Evolutionary conservation across 2,329 filamentous ascomycete species (phyloP), one percentile per base, ranked within the genome.

Genomic region (Xylaria sp.): DNA sequence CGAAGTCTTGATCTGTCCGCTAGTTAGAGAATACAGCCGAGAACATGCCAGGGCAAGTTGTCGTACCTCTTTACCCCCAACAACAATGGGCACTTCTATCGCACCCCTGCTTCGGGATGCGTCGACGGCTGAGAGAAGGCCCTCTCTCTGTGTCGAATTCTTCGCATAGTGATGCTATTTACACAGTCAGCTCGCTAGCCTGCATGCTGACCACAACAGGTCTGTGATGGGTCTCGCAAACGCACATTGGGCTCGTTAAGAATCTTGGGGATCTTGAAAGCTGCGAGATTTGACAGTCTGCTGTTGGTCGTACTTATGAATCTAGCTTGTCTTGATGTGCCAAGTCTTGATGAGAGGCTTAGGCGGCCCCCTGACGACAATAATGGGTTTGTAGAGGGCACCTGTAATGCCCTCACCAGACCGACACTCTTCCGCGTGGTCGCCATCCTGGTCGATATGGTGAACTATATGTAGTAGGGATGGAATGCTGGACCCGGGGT

Each of bases 221-320:
- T 27, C 29, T 15, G 17, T 10, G 17, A 58, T 27, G 27, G 44
- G 22, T 38, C 13, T 49, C 1, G 47, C 9, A 20, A 38, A 85
- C 92, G 79, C 81, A 97, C 94, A 79, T 97, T 99, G n/a, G 93
- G 93, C 83, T 99, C 96, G 78, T 99, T 99, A 77, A 88, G 84
- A 74, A 97, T 88, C 70, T 89, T 89, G 56, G 96, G 96, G 58
- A 94, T 87, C 84, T 93, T 95, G 87, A 97, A 98, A 68, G 89
- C 86, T 56, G 94, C 94, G 70, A 97, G 84, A 7, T 89, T 91
- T 64, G 89, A 81, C 73, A 76, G 74, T 57, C 76, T 81, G 47
- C 70, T 62, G 31, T 64, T 69, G 7, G 75, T 78, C 36, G 75
- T 77, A 49, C 76, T 73, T 47, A 79, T 72, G 2, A 66, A 51